Evolutionary conservation across 2,329 filamentous ascomycete species (phyloP), one percentile per base, ranked within the genome.

Genomic region (Cladosporium phlei): DNA sequence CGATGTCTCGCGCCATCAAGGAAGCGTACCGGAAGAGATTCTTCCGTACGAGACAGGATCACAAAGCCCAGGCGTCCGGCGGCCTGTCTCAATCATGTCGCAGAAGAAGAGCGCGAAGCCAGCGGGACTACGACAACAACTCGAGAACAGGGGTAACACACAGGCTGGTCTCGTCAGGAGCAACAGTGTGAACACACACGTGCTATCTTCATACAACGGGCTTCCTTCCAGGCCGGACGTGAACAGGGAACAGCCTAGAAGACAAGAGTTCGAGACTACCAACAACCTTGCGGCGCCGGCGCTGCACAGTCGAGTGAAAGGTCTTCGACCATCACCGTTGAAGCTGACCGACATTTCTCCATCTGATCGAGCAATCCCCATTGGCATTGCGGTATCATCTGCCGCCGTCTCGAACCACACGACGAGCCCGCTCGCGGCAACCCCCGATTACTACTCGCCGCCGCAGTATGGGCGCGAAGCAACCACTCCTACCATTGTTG

Each of bases 321-420:
- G 56, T 3, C 42, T 62, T 33, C 50, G 59, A 25, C 55, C 59
- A 19, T 60, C 57, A 20, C 59, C 48, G 8, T 47, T 63, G 35
- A 49, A 58, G 17, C 52, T 64, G 19, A 16, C 19, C 4, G 79
- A 80, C 51, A 70, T 86, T 3, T 86, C 84, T 11, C 84, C 85
- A 0, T 78, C 76, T 48, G 80, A 85, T 56, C 74, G 80, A n/a
- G 82, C 82, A 1, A 88, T 88, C 49, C 75, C 85, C 32, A 88
- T 88, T 53, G 84, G 84, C 10, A 80, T 88, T 40, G 76, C 78
- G 11, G 69, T 88, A 35, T 78, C 83, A 2, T 76, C 79, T 11
- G 74, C 77, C 35, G 55, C 67, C 63, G 30, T 76, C 66, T 57
- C 71, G 69, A 56, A 67, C 76, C 59, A 48, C 58, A 58, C 39